These are phyloP conservation scores for Condylostoma magnum DNA, from an alignment of 169 alveolate genomes.

Conservation along the genomic window DNA sequence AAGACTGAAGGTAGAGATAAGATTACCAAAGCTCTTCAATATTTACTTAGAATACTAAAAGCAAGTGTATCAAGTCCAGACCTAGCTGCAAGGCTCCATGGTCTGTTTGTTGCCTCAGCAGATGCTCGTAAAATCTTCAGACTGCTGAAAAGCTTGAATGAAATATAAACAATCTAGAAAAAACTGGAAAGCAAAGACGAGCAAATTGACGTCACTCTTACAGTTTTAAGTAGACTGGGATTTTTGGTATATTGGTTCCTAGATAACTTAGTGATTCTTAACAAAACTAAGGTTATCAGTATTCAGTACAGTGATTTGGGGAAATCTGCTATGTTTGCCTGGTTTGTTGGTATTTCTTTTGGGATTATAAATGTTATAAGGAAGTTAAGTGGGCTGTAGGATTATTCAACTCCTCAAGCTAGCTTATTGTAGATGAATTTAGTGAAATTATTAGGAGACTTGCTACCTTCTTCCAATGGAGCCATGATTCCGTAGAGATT, in stretches of 20 bases:
- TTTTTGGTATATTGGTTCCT: constrained; percentile 66
- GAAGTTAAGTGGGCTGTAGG: constrained; percentile 4
- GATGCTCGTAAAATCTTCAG: constrained; percentile 72
- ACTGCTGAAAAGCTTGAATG: constrained; percentile 58
- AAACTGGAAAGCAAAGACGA: constrained; percentile 16
- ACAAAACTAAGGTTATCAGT: constrained; percentile 40
- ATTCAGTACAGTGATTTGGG: constrained; percentile 40
- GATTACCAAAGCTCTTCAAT: constrained; percentile 68
- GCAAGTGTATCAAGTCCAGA: constrained; percentile 33
- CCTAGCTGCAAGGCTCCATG: constrained; percentile 49
- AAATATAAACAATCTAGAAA: constrained; percentile 44
- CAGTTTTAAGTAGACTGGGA: constrained; percentile 46
- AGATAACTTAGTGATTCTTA: constrained; percentile 57
- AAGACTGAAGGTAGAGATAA: constrained; percentile 74
- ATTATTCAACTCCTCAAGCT: background rate
- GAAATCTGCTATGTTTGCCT: constrained; percentile 49
- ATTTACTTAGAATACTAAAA: constrained; percentile 53
- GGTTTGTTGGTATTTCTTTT: constrained; percentile 56
- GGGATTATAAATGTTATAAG: constrained; percentile 32
- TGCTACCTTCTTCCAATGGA: constrained; percentile 40
- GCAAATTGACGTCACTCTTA: constrained; percentile 30
- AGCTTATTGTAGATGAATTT: background rate
- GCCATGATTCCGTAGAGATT: constrained; percentile 47
- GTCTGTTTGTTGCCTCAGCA: constrained; percentile 54
- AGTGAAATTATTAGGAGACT: constrained; percentile 41